Base-by-base conservation (phyloP, 768 basidiomycete species). In the Suillus hirtellus region DNA sequence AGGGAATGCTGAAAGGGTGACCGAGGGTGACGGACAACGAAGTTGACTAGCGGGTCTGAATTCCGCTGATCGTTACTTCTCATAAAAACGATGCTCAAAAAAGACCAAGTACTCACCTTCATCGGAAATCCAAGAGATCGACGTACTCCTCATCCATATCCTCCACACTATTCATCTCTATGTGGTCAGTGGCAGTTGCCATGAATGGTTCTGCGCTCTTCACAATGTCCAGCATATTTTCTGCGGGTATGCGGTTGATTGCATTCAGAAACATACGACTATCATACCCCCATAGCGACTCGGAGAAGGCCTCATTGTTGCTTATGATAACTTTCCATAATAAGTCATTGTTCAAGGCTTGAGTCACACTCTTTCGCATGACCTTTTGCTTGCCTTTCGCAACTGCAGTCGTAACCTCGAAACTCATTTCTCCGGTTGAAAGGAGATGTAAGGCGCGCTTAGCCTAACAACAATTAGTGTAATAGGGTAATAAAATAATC, bases 251-350 rank as follows among this genome's bases (percentile, higher is more conserved):
- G 31, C 42, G 27, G 27, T 31, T 44, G 42, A 59, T 59, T n/a
- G 55, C 37, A 8, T 19, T 42, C 35, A 58, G n/a, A 42, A 58
- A 58, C 34, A 35, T 42, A 34, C 34, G 35, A 12, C 19, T 58
- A 37, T 58, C 42, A 19, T 35, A 35, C n/a, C 55, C 31, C 55
- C 55, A 58, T n/a, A 58, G 35, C n/a, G 17, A n/a, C 38, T 58
- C 55, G 17, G 10, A 37, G 55, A 58, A 58, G 12, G 6, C 14
- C 10, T 58, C 35, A 14, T 38, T n/a, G 42, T n/a, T 15, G 8
- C 35, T 24, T 2, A 37, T 58, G 19, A 17, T 35, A 27, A 34
- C 15, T 12, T 35, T n/a, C 55, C n/a, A 42, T 15, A 37, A 7
- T 31, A 31, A 31, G n/a, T 42, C 35, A 17, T n/a, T 35, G 42